Percentiles rank a stretch among this genome's conserved stretches.
Evolutionary conservation across 768 basidiomycete species (phyloP).

Genomic region (Amanita pseudoporphyria): DNA sequence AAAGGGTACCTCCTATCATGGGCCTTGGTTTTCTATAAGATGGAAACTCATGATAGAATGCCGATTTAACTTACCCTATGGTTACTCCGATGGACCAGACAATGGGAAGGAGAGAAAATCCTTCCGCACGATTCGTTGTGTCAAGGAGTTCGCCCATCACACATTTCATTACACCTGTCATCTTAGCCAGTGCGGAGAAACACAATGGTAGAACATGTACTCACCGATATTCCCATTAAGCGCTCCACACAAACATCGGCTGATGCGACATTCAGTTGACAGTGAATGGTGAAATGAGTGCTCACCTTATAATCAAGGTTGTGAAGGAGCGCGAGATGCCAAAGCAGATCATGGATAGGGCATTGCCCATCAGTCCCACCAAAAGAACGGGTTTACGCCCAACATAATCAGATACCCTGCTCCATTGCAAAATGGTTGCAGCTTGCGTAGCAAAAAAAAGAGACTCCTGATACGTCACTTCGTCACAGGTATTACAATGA

Average conservation of each 20-base stretch:
- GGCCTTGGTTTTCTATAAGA: slow-evolving; percentile 29
- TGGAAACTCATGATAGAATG: slow-evolving; percentile 22
- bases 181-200: not conserved
- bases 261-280: slow-evolving; percentile 14
- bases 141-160: slow-evolving; percentile 62
- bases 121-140: slow-evolving; percentile 13
- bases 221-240: slow-evolving; percentile 61
- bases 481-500: not conserved
- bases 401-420: slow-evolving; percentile 46
- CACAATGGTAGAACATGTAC: not conserved
- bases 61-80: slow-evolving; percentile 25
- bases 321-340: slow-evolving; percentile 51
- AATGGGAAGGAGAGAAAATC: slow-evolving; percentile 31
- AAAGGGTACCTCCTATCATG: slow-evolving; percentile 55
- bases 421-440: slow-evolving; percentile 52
- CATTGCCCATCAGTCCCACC: slow-evolving; percentile 41
- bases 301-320: slow-evolving; percentile 44
- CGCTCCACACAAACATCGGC: slow-evolving; percentile 62
- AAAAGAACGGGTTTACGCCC: slow-evolving; percentile 58
- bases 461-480: slow-evolving; percentile 34
- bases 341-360: slow-evolving; percentile 47
- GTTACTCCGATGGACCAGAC: slow-evolving; percentile 35
- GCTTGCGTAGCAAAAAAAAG: slow-evolving; percentile 54
- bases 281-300: not conserved
- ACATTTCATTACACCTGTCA: slow-evolving; percentile 58